Evolutionary conservation across 306 rosid genomes (phyloP).

Genomic region (Vigna radiata): DNA sequence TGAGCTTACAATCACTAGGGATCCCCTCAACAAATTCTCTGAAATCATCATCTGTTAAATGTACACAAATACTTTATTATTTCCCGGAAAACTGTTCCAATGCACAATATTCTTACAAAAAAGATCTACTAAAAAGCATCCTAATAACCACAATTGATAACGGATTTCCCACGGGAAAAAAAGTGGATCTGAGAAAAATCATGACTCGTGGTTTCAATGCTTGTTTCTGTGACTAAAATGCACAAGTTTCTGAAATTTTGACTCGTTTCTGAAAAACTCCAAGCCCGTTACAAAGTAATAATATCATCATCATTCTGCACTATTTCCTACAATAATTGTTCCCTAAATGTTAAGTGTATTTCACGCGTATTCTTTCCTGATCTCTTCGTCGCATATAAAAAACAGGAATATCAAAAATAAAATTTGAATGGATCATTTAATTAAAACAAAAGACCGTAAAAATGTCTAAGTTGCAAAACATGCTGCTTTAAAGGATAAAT

Average conservation of each 20-base stretch:
- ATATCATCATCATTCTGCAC: neutral
- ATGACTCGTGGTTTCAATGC: neutral
- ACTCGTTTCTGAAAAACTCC: neutral
- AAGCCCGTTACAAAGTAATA: neutral
- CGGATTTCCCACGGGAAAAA: neutral
- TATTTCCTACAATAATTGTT: neutral
- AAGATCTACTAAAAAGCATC: neutral
- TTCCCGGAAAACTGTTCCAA: neutral
- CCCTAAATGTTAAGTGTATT: neutral
- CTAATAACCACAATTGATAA: neutral
- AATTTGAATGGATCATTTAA: neutral
- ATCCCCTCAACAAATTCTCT: constrained; percentile 71
- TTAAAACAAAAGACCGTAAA: neutral
- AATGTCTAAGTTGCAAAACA: neutral
- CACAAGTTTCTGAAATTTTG: neutral
- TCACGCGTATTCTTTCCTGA: neutral
- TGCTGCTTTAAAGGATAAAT: neutral
- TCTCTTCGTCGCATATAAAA: neutral
- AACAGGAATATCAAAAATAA: neutral
- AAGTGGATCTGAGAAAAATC: too few relatives aligned
- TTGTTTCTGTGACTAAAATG: neutral
- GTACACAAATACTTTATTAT: neutral
- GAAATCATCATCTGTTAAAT: constrained; percentile 88
- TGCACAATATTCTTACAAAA: neutral
- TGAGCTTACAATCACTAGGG: constrained; percentile 70